Conservation (phyloP, 1,284 basidiomycete species). For the Xerocomus minutiporus region DNA sequence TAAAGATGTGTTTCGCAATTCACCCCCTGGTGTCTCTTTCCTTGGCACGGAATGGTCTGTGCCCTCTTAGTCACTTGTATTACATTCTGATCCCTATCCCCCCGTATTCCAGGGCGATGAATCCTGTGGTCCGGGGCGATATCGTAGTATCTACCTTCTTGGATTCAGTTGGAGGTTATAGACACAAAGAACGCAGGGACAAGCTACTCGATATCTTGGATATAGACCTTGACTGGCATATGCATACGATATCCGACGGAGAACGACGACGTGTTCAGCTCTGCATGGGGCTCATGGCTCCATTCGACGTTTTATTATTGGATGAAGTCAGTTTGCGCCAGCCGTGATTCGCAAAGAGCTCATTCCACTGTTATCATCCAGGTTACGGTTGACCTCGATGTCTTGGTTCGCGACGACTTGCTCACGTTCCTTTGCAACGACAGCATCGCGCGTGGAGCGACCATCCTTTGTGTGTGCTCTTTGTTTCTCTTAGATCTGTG, state of each 20-base stretch:
- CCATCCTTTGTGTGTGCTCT: conserved; percentile 77
- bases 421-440: conserved; percentile 86
- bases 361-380: conserved; percentile 23
- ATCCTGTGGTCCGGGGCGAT: conserved; percentile 92
- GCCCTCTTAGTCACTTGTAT: neutral
- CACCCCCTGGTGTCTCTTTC: conserved; percentile 77
- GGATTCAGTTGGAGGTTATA: conserved; percentile 93
- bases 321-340: conserved; percentile 67
- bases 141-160: conserved; percentile 87
- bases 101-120: conserved; percentile 70
- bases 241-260: conserved; percentile 93
- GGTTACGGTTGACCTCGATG: conserved; percentile 99
- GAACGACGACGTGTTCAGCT: conserved; percentile 93
- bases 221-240: conserved; percentile 90
- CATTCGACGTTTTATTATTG: conserved; percentile 90
- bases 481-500: neutral
- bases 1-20: conserved; percentile 79
- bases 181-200: conserved; percentile 88
- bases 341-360: conserved; percentile 4
- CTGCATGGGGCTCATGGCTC: conserved; percentile 94
- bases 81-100: neutral
- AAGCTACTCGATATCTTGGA: conserved; percentile 87
- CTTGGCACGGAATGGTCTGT: conserved; percentile 87
- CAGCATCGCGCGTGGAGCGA: conserved; percentile 77
- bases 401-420: conserved; percentile 89